Base-by-base conservation (phyloP, 2,329 filamentous ascomycete species). In the Aspergillus melleus region DNA sequence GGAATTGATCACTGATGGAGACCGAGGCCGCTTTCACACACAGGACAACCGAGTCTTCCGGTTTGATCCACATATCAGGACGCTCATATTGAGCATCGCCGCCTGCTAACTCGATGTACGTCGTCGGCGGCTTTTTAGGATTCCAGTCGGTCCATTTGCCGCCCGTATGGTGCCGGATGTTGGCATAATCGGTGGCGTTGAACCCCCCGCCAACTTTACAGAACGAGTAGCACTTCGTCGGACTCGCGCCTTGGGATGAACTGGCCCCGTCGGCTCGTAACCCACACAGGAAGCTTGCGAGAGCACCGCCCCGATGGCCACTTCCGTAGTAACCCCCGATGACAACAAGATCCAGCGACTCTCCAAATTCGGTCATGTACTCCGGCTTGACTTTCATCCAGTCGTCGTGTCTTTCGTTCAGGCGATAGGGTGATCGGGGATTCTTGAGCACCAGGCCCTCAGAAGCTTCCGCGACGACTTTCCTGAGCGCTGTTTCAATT, bases 381-480 rank as follows among this genome's bases (percentile, higher is more conserved):
- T 99, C 95, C 1, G 95, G 95, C 70, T 99, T 99, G 9, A 99
- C 93, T 74, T 99, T 99, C 78, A 97, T 89, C 95, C 95, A 99
- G 75, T 96, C 91, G 68, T 96, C 91, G 69, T 96, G 95, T 52
- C 95, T 89, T 66, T 91, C 90, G 70, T 96, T 96, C 10, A 98
- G 83, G 6, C 87, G 84, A 73, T 99, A 99, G 70, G 86, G 84
- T 0, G 93, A 96, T 5, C 89, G 84, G 8, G 95, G 95, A 64
- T 96, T 98, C 79, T 99, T 99, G 55, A 98, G 79, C 0, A 99
- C 92, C 0, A 98, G 81, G 1, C 95, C 95, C 74, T 98, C 95
- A 0, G 90, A 94, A 0, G 91, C 87, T 64, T 94, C 90, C 2
- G 90, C 91, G 9, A 99, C 88, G 2, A 98, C 91, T 62, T 89